Base-by-base conservation (phyloP, 2,329 filamentous ascomycete genomes). In the Trichoderma sp. region DNA sequence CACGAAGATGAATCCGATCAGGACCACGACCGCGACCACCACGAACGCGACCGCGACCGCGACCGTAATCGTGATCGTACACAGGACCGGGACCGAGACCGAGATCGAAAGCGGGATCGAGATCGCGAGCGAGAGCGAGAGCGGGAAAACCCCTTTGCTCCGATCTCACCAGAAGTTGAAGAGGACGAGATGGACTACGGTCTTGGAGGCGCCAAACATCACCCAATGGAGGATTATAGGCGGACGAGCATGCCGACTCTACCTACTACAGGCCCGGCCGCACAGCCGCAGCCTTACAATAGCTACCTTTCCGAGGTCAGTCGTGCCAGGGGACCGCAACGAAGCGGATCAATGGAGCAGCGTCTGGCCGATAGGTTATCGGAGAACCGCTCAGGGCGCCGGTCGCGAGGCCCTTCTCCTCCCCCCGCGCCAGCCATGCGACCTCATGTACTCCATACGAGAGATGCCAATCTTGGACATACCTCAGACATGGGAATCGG, bases 151-250 rank as follows among this genome's bases (percentile, higher is more conserved):
- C 61, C 61, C 17, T 64, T 64, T 43, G 51, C 51, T 21, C 48
- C 48, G 2, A 51, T 58, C 21, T 67, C 69, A 7, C 68, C 69
- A 41, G 73, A 72, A 39, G 77, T 39, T 39, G 50, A 73, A 12
- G 72, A 55, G 17, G 63, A 78, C 41, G 67, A 76, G 15, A 71
- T 79, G 28, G 80, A 79, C 2, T 74, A 83, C 17, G 83, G 83
- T 24, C 41, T 63, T 50, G 87, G 87, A 66, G 78, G 81, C 14
- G 78, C 80, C 1, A 80, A 78, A 15, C 85, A 89, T 70, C 85
- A 87, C 70, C 82, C 87, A 81, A 87, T 87, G 65, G 85, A 89
- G 30, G 80, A 86, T 67, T 88, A 86, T 67, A 75, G 79, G 54
- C 61, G 65, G 21, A 56, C 61, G 6, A 66, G 60, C 76, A 70